phyloP scores from a whole-genome alignment of 164 flowering plant genomes.

The Berberis vulgaris region DNA sequence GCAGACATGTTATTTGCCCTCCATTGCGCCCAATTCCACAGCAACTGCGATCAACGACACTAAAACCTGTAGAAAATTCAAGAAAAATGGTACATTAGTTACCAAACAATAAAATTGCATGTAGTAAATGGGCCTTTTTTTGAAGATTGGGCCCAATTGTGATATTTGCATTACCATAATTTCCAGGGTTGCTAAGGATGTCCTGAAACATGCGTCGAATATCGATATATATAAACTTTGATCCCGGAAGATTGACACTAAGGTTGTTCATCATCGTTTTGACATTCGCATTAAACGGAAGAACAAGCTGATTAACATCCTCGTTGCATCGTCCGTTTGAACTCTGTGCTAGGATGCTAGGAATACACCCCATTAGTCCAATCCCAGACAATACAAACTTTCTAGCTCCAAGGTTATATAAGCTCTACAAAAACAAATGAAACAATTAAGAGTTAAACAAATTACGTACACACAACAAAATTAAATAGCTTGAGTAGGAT shows the following conservation, averaged over 20 bases:
- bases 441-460: too few relatives aligned
- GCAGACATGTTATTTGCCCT: constrained; percentile 90
- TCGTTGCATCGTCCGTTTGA: constrained; percentile 40
- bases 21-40: constrained; percentile 86
- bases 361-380: constrained; percentile 74
- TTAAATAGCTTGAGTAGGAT: not conserved
- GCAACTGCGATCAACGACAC: constrained; percentile 58
- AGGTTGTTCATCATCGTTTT: constrained; percentile 46
- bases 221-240: constrained; percentile 46
- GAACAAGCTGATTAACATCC: constrained; percentile 43
- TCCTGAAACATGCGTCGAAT: constrained; percentile 43
- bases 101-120: not conserved
- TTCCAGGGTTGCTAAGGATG: constrained; percentile 32
- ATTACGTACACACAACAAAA: not conserved
- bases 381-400: constrained; percentile 52
- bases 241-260: constrained; percentile 51
- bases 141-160: too few relatives aligned
- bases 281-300: constrained; percentile 53
- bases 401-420: constrained; percentile 70
- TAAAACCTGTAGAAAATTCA: constrained; percentile 40
- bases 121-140: not conserved
- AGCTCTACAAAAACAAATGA: constrained; percentile 25
- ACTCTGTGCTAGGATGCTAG: constrained; percentile 56
- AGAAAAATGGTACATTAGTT: not conserved
- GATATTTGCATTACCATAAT: constrained; percentile 35